Percentiles rank a stretch among this genome's conserved stretches.
These are phyloP conservation scores for Zanthoxylum bungeanum DNA, from an alignment of 345 rosid genomes.

Conservation along the genomic window DNA sequence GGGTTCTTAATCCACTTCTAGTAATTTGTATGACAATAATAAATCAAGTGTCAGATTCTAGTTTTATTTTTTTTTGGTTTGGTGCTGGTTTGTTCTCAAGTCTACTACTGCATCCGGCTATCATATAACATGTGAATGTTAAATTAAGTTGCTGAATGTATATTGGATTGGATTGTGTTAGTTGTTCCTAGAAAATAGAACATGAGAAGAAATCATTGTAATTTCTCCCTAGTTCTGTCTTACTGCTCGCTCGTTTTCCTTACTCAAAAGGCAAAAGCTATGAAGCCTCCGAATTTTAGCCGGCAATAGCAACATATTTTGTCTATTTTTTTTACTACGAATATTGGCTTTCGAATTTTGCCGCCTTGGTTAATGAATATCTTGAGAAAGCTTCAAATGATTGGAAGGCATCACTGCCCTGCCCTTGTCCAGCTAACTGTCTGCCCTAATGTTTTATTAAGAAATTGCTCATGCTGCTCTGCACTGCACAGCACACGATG, in stretches of 20 bases:
- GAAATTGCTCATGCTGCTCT: no score
- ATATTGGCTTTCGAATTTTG: no score
- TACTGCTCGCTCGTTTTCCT: neutral
- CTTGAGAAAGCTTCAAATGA: no score
- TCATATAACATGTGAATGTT: neutral
- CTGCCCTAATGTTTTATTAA: neutral
- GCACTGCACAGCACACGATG: no score
- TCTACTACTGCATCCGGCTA: neutral
- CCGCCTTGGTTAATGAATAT: no score
- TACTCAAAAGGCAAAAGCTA: neutral
- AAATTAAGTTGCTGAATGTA: neutral
- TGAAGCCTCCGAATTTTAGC: no score
- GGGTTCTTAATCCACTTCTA: constrained; percentile 23
- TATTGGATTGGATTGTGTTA: neutral
- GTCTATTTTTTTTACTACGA: no score
- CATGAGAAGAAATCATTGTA: neutral
- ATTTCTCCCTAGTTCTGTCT: neutral
- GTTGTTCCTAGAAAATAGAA: neutral
- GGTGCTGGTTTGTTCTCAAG: neutral
- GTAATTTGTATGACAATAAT: constrained; percentile 9
- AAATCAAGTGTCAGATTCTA: neutral
- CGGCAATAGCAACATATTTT: no score
- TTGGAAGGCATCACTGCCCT: no score
- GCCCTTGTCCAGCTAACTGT: neutral
- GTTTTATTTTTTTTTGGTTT: neutral